Conservation (phyloP, 148 eudicot species). For the Silene uniflora region DNA sequence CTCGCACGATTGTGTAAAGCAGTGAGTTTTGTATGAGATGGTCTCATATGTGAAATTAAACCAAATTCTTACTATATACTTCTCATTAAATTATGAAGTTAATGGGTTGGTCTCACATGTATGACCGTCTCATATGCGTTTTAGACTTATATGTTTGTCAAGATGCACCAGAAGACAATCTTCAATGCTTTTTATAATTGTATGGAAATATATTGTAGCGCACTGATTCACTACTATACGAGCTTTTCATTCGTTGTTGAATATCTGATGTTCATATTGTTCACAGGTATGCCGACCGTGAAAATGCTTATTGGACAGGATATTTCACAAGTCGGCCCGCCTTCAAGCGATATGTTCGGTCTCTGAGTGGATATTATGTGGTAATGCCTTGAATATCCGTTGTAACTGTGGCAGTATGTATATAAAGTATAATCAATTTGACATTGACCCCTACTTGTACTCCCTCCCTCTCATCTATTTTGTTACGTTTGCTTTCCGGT, state of each 20-base stretch:
- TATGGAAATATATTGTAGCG: background rate
- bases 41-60: no score
- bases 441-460: background rate
- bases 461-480: no score
- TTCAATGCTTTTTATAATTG: background rate
- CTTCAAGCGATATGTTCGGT: constrained; percentile 67
- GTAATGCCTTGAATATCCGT: constrained; percentile 29
- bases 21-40: background rate
- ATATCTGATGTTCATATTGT: background rate
- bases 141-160: no score
- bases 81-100: no score
- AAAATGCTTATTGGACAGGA: constrained; percentile 82
- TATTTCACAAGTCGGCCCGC: constrained; percentile 89
- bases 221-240: background rate
- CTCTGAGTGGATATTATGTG: constrained; percentile 83
- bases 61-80: no score
- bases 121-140: no score
- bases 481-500: no score
- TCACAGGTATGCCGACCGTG: constrained; percentile 67
- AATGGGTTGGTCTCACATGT: no score
- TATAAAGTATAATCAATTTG: background rate
- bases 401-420: background rate
- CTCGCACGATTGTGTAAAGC: background rate
- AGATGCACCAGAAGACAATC: background rate
- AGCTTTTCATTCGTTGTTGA: background rate